Evolutionary conservation across 2,329 filamentous ascomycete genomes (phyloP).

Genomic region (Neonectria punicea): DNA sequence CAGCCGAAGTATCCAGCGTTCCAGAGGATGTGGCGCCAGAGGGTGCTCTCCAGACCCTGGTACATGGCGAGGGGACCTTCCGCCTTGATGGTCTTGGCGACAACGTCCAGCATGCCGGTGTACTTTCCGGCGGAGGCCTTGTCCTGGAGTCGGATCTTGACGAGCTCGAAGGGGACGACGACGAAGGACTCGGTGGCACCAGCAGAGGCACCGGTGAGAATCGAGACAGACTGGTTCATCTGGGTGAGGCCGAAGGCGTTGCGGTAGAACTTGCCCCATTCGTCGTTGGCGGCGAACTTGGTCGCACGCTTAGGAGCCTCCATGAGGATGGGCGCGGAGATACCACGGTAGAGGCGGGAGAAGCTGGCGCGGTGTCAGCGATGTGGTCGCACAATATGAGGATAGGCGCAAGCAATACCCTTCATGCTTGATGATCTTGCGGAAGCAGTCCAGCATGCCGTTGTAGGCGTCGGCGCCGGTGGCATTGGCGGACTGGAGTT

Average conservation of each 20-base stretch:
- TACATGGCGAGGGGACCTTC: conserved; percentile 92
- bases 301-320: conserved; percentile 93
- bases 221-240: conserved; percentile 91
- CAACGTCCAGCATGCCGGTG: conserved; percentile 82
- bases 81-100: conserved; percentile 81
- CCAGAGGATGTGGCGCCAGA: conserved; percentile 93
- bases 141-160: conserved; percentile 98
- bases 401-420: conserved; percentile 68
- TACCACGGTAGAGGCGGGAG: conserved; percentile 94
- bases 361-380: conserved; percentile 63
- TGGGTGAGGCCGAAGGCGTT: conserved; percentile 83
- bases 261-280: conserved; percentile 96
- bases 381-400: conserved; percentile 14
- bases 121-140: conserved; percentile 91
- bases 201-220: conserved; percentile 92
- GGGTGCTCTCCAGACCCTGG: conserved; percentile 94
- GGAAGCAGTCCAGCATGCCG: conserved; percentile 98
- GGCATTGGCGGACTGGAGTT: conserved; percentile 82
- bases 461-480: conserved; percentile 87
- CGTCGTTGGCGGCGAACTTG: conserved; percentile 99
- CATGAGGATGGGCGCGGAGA: conserved; percentile 96
- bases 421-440: conserved; percentile 95
- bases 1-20: conserved; percentile 98
- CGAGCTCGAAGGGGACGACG: conserved; percentile 96
- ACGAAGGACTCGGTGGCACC: conserved; percentile 97